Base-by-base conservation (phyloP, 2,329 filamentous ascomycete genomes). In the Fusarium irregulare region DNA sequence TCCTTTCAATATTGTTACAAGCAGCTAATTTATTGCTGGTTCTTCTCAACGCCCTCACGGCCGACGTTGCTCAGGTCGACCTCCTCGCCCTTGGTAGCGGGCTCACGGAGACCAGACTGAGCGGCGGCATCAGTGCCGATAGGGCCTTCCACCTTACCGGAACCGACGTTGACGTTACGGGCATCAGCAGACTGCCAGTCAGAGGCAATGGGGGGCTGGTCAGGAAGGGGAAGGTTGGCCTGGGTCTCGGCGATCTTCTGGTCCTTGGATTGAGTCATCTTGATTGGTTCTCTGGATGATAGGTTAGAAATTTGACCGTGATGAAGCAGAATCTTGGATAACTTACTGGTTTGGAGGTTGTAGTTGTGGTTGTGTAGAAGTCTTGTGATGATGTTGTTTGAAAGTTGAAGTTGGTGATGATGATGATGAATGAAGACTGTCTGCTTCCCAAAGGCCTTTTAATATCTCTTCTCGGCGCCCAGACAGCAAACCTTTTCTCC, bases 101-200 rank as follows among this genome's bases (percentile, higher is more conserved):
- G 87, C 61, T 83, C 88, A 21, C 87, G 83, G 53, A 92, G 80
- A 10, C 88, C 88, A 25, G 83, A 80, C 37, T 84, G 80, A 14
- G 86, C 81, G 4, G 79, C 83, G 21, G 79, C 79, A 41, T 82
- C 84, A 1, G 83, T 84, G 6, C 88, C 87, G 47, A 89, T 80
- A 66, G 86, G 84, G 55, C 82, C 86, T 71, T 86, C 78, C n/a
- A 64, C 50, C 64, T 85, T 80, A 21, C 91, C 91, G 37, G 89
- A 88, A 68, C 91, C 91, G 49, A 92, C 88, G 76, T 93, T 91
- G 76, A 92, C 89, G 59, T 83, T 92, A 67, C 87, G 82, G 32
- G 85, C 85, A 75, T 95, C 92, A 53, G 87, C 84, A 0, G 91
- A 93, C 78, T 94, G 89, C 86, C 89, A 94, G 84, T 96, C 92